phyloP scores from a whole-genome alignment of 371 early-diverging fungal genomes.

The Chytridium lagenaria region DNA sequence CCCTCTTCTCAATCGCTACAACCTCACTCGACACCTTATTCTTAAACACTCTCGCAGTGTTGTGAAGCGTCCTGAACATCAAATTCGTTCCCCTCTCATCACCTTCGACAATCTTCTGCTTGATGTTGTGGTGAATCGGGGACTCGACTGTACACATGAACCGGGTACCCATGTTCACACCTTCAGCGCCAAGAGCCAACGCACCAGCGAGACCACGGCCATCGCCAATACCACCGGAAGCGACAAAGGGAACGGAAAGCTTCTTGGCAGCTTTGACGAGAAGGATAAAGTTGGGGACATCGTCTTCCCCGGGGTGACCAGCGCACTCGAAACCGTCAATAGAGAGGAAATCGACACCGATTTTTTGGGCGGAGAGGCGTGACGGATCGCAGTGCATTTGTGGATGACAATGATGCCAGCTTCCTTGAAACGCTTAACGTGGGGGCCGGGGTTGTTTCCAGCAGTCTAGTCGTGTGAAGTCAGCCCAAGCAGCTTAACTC shows the following conservation, averaged over 20 bases:
- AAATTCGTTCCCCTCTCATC: constrained; percentile 73
- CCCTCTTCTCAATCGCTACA: constrained; percentile 63
- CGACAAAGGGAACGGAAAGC: constrained; percentile 71
- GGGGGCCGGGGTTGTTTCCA: constrained; percentile 67
- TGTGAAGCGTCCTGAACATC: constrained; percentile 79
- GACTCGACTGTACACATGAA: constrained; percentile 82
- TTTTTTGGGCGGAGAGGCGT: constrained; percentile 67
- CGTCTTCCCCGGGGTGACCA: constrained; percentile 86
- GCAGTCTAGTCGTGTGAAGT: constrained; percentile 52
- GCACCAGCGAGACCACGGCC: constrained; percentile 75
- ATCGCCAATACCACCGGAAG: constrained; percentile 82
- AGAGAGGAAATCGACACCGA: constrained; percentile 58
- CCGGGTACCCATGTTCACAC: constrained; percentile 81
- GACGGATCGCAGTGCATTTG: constrained; percentile 80
- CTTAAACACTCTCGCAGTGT: constrained; percentile 63
- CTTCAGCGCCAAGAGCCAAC: constrained; percentile 75
- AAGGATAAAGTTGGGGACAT: constrained; percentile 74
- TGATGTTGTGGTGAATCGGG: constrained; percentile 75
- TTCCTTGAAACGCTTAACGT: constrained; percentile 76
- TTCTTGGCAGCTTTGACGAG: constrained; percentile 72
- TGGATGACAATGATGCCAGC: constrained; percentile 77
- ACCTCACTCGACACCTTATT: constrained; percentile 75
- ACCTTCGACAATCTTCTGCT: constrained; percentile 74
- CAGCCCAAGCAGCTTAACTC: too few relatives aligned
- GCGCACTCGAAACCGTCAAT: constrained; percentile 86